Base-by-base conservation (phyloP, 441 rosid species). In the Arabidopsis hybrid region DNA sequence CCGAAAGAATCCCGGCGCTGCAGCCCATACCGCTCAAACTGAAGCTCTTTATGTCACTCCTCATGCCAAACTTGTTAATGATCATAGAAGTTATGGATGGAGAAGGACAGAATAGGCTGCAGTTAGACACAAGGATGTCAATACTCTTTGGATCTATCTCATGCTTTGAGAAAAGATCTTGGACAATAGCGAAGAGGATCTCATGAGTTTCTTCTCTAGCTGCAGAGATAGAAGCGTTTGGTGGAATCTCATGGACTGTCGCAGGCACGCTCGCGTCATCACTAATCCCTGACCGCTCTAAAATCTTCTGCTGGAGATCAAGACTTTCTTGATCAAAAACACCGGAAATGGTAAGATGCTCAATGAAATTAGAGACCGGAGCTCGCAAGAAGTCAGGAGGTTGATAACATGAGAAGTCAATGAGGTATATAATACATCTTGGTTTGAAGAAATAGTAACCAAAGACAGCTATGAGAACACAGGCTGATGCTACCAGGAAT, bases 11-110 rank as follows among this genome's bases (percentile, higher is more conserved):
- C 29, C 86, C 85, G 0, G 90, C 90, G n/a, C 90, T 86, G 69
- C 92, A 89, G 0, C 95, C 95, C 92, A 89, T 87, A 21, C 95
- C 95, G 2, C 90, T 83, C 53, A 87, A 76, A 79, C 81, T 83
- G 72, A 89, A 62, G 81, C 87, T 89, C 79, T 83, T 85, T 14
- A 87, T 67, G 77, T 85, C 65, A 67, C 86, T 85, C 57, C 89
- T 72, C 65, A 87, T 59, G 4, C 90, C 83, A 57, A 87, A 87
- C 69, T 60, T 73, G 80, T 84, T 83, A 16, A 85, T 73, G 73
- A 86, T 71, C 79, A 78, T 84, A 42, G 87, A 71, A 1, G 90
- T 78, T 31, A 87, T 81, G 16, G 94, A 87, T 3, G 94, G 94
- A 47, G 86, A 82, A 10, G 91, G 89, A 80, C 90, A 85, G 53